Percentiles rank a stretch among this genome's conserved stretches.
These are phyloP conservation scores for Beta macrorhiza DNA, from an alignment of 179 eudicot species.

Conservation along the genomic window DNA sequence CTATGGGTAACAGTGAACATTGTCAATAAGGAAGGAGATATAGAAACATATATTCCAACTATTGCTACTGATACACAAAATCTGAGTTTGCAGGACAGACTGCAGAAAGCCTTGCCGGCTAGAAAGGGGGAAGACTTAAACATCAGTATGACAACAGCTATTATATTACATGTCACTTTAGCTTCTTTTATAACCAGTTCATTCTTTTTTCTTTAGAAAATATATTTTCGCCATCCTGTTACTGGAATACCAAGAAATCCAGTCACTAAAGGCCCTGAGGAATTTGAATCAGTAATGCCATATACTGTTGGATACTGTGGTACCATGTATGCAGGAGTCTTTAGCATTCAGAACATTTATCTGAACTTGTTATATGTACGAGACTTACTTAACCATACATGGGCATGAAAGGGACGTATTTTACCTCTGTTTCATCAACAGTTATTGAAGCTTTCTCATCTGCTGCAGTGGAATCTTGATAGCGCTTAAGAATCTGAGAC, in stretches of 20 bases:
- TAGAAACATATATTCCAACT: not conserved
- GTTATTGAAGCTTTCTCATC: conserved; percentile 17
- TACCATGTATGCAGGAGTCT: not conserved
- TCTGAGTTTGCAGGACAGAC: not conserved
- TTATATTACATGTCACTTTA: no score
- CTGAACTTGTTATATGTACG: not conserved
- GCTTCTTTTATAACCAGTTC: no score
- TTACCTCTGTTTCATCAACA: conserved; percentile 26
- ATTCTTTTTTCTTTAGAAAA: not conserved
- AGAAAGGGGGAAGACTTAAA: not conserved
- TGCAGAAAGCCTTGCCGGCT: not conserved
- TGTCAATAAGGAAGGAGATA: not conserved
- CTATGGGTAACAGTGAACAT: not conserved
- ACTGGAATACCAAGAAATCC: not conserved
- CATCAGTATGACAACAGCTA: not conserved
- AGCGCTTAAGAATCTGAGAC: conserved; percentile 31
- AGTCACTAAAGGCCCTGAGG: not conserved
- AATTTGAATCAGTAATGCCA: not conserved
- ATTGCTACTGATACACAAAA: not conserved
- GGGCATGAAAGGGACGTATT: not conserved
- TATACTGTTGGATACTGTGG: not conserved
- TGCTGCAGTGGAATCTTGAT: conserved; percentile 17
- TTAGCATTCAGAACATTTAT: not conserved
- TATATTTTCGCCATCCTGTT: not conserved
- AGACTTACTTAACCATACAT: not conserved